phyloP scores from a whole-genome alignment of 73 alveolate genomes.

The Paramecium primaurelia region DNA sequence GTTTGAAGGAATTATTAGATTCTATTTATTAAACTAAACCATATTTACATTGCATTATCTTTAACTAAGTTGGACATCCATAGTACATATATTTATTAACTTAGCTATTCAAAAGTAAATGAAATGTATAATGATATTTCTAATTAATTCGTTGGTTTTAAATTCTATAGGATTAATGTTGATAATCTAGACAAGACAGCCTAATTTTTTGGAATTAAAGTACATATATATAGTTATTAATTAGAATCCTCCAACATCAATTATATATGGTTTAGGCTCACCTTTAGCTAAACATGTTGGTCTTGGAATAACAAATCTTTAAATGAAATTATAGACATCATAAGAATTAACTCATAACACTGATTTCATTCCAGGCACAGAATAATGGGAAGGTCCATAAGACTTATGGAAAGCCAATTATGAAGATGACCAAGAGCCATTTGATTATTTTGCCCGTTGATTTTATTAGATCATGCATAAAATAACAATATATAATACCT shows the following conservation, averaged over 20 bases:
- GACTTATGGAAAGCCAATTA: constrained; percentile 11
- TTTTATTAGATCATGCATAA: background rate
- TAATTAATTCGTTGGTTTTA: background rate
- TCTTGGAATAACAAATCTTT: background rate
- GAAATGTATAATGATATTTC: background rate
- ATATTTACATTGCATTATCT: background rate
- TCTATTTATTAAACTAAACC: background rate
- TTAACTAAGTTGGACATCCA: background rate
- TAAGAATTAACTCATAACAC: background rate
- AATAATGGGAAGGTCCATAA: constrained; percentile 50
- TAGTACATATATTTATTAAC: background rate
- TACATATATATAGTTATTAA: background rate
- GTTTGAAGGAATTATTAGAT: background rate
- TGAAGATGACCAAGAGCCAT: background rate
- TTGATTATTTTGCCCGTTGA: constrained; percentile 39
- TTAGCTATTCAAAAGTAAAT: background rate
- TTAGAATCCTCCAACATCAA: constrained; percentile 19
- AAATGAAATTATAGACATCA: background rate
- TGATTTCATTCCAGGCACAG: constrained; percentile 3
- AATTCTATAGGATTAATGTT: constrained; percentile 16
- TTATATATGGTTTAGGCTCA: background rate
- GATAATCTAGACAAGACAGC: background rate
- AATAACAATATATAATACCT: background rate
- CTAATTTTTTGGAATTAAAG: constrained; percentile 31
- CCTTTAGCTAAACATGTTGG: constrained; percentile 37